These are phyloP conservation scores for Aspergillus conjunctus DNA, from an alignment of 495 filamentous ascomycete genomes.

Conservation along the genomic window DNA sequence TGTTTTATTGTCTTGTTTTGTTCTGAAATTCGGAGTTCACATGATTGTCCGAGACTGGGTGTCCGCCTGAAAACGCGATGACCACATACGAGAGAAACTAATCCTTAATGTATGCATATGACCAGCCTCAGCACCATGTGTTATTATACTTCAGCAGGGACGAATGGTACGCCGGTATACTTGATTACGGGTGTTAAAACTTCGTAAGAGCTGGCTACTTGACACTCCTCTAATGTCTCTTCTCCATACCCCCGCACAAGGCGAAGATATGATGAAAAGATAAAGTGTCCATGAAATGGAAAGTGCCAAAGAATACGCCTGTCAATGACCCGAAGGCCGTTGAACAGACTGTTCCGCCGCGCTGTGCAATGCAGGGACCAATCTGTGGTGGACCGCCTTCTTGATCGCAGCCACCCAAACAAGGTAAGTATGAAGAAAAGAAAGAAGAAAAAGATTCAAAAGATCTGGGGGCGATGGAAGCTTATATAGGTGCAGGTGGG, in stretches of 20 bases:
- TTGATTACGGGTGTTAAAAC: too few relatives aligned
- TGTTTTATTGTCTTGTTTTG: too few relatives aligned
- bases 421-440: conserved; percentile 77
- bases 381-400: conserved; percentile 59
- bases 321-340: conserved; percentile 70
- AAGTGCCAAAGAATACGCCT: conserved; percentile 75
- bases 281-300: conserved; percentile 34
- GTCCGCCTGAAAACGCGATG: too few relatives aligned
- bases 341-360: conserved; percentile 66
- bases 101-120: too few relatives aligned
- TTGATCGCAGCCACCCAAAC: conserved; percentile 65
- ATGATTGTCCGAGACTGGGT: too few relatives aligned
- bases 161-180: too few relatives aligned
- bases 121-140: too few relatives aligned
- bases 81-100: too few relatives aligned
- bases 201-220: too few relatives aligned
- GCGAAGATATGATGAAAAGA: conserved; percentile 61
- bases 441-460: conserved; percentile 44
- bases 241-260: conserved; percentile 56
- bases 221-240: conserved; percentile 30
- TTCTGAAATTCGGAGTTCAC: too few relatives aligned
- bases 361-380: conserved; percentile 79
- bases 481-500: conserved; percentile 33
- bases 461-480: conserved; percentile 16
- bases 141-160: too few relatives aligned